Evolutionary conservation across 495 filamentous ascomycete genomes (phyloP).

Genomic region (Hypoxylon perforatum): DNA sequence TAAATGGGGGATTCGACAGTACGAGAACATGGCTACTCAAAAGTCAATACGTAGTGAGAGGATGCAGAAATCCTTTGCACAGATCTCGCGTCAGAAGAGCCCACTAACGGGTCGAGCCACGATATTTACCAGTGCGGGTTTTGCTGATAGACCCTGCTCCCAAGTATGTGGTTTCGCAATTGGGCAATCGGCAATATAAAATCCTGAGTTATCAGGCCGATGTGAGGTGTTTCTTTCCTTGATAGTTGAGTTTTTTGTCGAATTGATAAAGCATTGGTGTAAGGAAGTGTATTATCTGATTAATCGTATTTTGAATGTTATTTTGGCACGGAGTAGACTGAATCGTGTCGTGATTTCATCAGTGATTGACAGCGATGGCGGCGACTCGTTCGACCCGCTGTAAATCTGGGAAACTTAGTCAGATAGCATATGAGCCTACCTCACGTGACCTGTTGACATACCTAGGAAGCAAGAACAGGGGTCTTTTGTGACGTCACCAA

Average conservation of each 20-base stretch:
- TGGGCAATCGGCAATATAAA: neutral
- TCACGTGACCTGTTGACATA: conserved; percentile 9
- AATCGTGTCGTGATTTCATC: no score
- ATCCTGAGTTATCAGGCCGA: no score
- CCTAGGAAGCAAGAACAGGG: neutral
- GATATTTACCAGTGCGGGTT: neutral
- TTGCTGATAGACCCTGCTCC: neutral
- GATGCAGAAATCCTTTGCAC: neutral
- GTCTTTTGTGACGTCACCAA: conserved; percentile 26
- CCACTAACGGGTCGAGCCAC: neutral
- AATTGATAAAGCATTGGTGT: no score
- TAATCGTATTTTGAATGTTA: no score
- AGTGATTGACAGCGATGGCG: no score
- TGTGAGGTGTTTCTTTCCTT: no score
- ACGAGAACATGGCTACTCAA: no score
- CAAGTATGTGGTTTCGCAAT: neutral
- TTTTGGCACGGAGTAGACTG: no score
- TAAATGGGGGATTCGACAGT: no score
- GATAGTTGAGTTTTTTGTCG: no score
- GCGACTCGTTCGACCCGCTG: neutral
- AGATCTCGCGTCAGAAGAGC: neutral
- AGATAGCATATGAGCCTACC: neutral
- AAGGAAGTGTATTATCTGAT: no score
- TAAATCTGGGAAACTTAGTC: neutral
- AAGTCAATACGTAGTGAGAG: no score